Evolutionary conservation across 495 filamentous ascomycete genomes (phyloP).

Genomic region (Neurospora sp.): DNA sequence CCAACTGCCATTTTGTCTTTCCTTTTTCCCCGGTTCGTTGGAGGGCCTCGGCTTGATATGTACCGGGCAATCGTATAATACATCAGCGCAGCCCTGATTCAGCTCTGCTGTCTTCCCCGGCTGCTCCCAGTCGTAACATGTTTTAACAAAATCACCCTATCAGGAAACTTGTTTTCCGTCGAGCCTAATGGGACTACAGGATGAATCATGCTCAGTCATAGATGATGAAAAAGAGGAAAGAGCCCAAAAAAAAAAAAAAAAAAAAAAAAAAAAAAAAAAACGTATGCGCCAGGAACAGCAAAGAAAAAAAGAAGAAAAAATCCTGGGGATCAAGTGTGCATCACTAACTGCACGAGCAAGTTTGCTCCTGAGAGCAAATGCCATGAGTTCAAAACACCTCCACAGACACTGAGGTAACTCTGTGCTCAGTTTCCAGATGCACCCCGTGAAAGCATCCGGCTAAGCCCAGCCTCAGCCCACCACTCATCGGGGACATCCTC

Average conservation of each 20-base stretch:
- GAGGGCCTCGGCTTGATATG: neutral
- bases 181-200: neutral
- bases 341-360: neutral
- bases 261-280: neutral
- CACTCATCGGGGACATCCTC: constrained; percentile 67
- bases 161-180: neutral
- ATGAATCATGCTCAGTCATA: neutral
- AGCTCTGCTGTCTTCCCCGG: neutral
- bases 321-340: neutral
- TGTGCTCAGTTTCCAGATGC: constrained; percentile 15
- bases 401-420: neutral
- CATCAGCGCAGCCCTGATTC: neutral
- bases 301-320: neutral
- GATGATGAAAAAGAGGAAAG: neutral
- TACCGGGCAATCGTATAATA: neutral
- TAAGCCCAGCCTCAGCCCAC: constrained; percentile 66
- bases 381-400: neutral
- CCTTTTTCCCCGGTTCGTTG: neutral
- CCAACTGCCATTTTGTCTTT: neutral
- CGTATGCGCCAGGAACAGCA: too few relatives aligned
- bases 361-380: neutral
- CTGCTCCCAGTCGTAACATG: neutral
- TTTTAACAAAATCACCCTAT: neutral
- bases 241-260: neutral
- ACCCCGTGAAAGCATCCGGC: constrained; percentile 44